Evolutionary conservation across 2,329 filamentous ascomycete species (phyloP), one percentile per base, ranked within the genome.

Genomic region (Paecilomyces formosus): DNA sequence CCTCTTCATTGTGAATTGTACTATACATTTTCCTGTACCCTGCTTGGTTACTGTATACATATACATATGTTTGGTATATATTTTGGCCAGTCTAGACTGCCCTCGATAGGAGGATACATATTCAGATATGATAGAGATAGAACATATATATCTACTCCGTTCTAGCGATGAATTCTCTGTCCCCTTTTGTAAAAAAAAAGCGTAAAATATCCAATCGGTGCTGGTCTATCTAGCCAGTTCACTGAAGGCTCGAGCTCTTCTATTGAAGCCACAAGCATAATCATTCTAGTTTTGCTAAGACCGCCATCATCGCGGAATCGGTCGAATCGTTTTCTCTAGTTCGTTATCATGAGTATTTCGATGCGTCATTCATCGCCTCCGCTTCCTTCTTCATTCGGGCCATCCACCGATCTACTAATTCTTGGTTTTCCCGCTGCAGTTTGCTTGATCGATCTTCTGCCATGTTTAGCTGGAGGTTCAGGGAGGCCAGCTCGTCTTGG

Each of bases 371-470:
- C 88, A 96, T 92, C 62, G 85, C 87, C 58, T 94, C 89, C 11
- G 90, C 93, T 77, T 97, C 92, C 70, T 87, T 83, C 3, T 87
- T 88, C 83, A 94, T 94, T 63, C 88, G 82, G 69, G 85, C 86
- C 88, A 97, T 92, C 91, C 92, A 97, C 57, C 94, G 82, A 71
- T 92, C 88, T 56, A 97, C 86, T 57, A 99, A 80, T 64, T 96
- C 89, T 69, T 90, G 87, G 70, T 97, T 97, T 72, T 97, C 94
- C 60, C 81, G 82, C 70, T 86, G 84, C 62, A 96, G 78, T 73
- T 85, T 87, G 70, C 88, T 85, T 28, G 83, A 81, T 68, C 86
- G 85, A 71, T 92, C 84, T 72, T 95, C 92, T 2, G 88, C 87
- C 79, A 97, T 85, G 65, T 94, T 92, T 51, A 97, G 81, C 74